Percentiles rank a stretch among this genome's conserved stretches.
Conservation (phyloP, 441 rosid species). For the Aquilaria agallochum region DNA sequence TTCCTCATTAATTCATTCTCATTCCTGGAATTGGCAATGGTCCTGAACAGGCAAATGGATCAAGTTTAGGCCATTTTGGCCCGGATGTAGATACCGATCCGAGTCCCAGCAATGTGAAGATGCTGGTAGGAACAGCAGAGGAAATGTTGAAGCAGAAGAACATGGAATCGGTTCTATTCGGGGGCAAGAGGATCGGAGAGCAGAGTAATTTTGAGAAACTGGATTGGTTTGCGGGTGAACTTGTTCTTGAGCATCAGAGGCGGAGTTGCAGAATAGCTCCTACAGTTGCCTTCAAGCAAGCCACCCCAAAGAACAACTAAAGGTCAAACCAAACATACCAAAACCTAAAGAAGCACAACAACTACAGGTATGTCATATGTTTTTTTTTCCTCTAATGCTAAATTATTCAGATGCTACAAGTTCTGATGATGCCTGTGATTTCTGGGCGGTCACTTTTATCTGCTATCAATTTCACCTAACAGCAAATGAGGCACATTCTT, state of each 20-base stretch:
- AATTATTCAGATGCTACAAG: no score
- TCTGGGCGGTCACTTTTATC: no score
- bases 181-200: slow-evolving; percentile 72
- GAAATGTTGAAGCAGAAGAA: slow-evolving; percentile 94
- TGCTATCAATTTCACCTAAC: slow-evolving; percentile 6
- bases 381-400: slow-evolving; percentile 8
- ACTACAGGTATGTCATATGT: slow-evolving; percentile 24
- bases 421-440: no score
- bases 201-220: slow-evolving; percentile 79
- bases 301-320: slow-evolving; percentile 39
- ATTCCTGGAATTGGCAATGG: no score
- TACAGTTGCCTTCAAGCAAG: slow-evolving; percentile 95
- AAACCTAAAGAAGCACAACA: slow-evolving; percentile 16
- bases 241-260: slow-evolving; percentile 91
- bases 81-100: slow-evolving; percentile 75
- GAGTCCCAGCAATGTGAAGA: slow-evolving; percentile 61
- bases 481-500: neutral
- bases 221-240: slow-evolving; percentile 82
- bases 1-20: slow-evolving; percentile 1
- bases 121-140: slow-evolving; percentile 66
- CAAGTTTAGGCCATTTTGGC: slow-evolving; percentile 58
- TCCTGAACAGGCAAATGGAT: slow-evolving; percentile 69
- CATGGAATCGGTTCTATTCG: slow-evolving; percentile 87
- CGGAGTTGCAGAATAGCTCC: slow-evolving; percentile 92
- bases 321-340: slow-evolving; percentile 20